Evolutionary conservation across 805 yeast genomes (phyloP), one percentile per base, ranked within the genome.

Genomic region (Candida endomychidarum): DNA sequence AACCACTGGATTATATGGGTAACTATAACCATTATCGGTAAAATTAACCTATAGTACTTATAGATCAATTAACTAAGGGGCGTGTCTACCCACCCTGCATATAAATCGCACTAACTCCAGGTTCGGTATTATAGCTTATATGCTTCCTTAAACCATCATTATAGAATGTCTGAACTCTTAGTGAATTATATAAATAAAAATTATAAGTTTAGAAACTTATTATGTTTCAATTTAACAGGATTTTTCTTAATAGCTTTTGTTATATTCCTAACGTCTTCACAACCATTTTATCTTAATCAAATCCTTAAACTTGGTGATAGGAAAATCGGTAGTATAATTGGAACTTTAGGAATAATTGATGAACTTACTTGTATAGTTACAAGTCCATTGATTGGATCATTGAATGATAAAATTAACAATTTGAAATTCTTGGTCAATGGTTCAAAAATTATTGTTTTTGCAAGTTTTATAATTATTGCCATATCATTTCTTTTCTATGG

Each of bases 311-410:
- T 61, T 17, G 45, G 46, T 8, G 40, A 47, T 16, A 32, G 43
- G 12, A 53, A 57, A 19, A 51, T 67, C 25, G 74, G 73, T 0
- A 40, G 49, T 19, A 44, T 58, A 19, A 58, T 65, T 9, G 74
- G 74, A 2, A 45, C 53, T 6, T 46, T 67, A 29, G 72, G 72
- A 1, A 72, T 80, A 29, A 73, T 70, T 12, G 89, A 83, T 54
- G 89, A 83, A 53, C 42, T 81, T 8, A 59, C 77, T 0, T 67
- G 78, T 4, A 72, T 83, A 37, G 34, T 68, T 0, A 49, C 71
- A 12, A 73, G 84, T 9, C 89, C 90, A 0, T 57, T 81, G 16
- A 60, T 81, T 46, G 91, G 90, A 3, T 75, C 83, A 0, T 51
- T 79, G 19, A 71, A 78, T 47, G 90, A 83, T 52, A 72, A 74